phyloP scores from a whole-genome alignment of 768 basidiomycete species.

The Psilocybe azurescens region DNA sequence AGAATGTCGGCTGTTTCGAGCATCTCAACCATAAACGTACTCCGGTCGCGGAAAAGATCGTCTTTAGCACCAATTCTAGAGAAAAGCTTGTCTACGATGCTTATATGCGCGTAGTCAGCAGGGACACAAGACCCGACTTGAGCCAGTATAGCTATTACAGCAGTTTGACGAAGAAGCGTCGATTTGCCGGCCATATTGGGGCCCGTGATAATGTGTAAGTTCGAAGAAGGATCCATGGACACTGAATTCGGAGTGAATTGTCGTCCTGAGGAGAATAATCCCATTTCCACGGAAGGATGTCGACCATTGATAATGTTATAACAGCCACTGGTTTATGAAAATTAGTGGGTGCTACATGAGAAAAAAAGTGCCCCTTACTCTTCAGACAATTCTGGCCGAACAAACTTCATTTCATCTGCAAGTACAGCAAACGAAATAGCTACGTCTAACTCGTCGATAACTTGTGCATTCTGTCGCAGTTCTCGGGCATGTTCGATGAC shows the following conservation, averaged over 20 bases:
- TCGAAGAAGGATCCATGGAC: constrained; percentile 58
- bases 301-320: constrained; percentile 81
- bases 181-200: constrained; percentile 98
- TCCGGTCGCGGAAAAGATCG: constrained; percentile 90
- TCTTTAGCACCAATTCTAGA: constrained; percentile 96
- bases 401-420: constrained; percentile 79
- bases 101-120: constrained; percentile 78
- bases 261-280: constrained; percentile 74
- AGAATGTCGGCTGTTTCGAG: constrained; percentile 93
- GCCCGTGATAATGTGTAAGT: constrained; percentile 86
- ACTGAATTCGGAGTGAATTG: constrained; percentile 88
- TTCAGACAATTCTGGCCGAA: constrained; percentile 70
- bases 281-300: constrained; percentile 93
- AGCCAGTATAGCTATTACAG: constrained; percentile 87
- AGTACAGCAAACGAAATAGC: constrained; percentile 80
- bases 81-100: constrained; percentile 90
- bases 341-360: neutral
- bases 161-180: constrained; percentile 89
- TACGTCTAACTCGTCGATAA: constrained; percentile 90
- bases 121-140: constrained; percentile 96
- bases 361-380: constrained; percentile 52
- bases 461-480: constrained; percentile 75
- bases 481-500: constrained; percentile 60
- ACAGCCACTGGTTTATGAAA: constrained; percentile 27
- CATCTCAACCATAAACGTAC: constrained; percentile 99